These are phyloP conservation scores for Hemisphaericaspora lyxosophila DNA, from an alignment of 1,139 yeast genomes.

Conservation along the genomic window DNA sequence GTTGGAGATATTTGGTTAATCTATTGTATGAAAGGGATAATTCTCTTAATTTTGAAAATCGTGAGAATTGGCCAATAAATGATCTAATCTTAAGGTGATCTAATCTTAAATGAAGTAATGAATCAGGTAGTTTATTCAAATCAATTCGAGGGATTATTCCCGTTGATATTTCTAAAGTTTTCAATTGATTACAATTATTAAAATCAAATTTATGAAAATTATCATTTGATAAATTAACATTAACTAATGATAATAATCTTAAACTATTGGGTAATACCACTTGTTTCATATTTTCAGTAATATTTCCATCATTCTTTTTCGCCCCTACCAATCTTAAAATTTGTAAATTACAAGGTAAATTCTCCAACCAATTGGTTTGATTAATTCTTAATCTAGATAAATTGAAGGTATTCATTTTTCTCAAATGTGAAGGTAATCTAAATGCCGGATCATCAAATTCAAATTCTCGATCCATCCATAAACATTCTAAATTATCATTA, in stretches of 20 bases:
- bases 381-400: conserved; percentile 1
- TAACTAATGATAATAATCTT: conserved; percentile 1
- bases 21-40: conserved; percentile 4
- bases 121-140: conserved; percentile 3
- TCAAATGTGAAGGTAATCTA: conserved; percentile 3
- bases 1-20: not conserved
- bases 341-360: conserved; percentile 4
- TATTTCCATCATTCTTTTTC: not conserved
- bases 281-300: not conserved
- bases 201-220: conserved; percentile 4
- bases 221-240: conserved; percentile 1
- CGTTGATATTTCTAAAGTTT: conserved; percentile 1
- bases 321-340: not conserved
- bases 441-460: conserved; percentile 5
- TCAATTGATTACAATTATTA: conserved; percentile 1
- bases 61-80: conserved; percentile 1
- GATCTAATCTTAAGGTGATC: conserved; percentile 2
- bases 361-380: conserved; percentile 6
- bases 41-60: conserved; percentile 3
- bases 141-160: conserved; percentile 4
- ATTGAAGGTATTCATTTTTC: not conserved
- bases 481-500: conserved; percentile 3
- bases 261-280: conserved; percentile 5
- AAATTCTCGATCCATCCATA: conserved; percentile 4
- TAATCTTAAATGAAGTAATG: conserved; percentile 1